Percentiles rank a stretch among this genome's conserved stretches.
These are phyloP conservation scores for Cyberlindnera nakhonratchasimensis DNA, from an alignment of 805 yeast genomes.

Conservation along the genomic window DNA sequence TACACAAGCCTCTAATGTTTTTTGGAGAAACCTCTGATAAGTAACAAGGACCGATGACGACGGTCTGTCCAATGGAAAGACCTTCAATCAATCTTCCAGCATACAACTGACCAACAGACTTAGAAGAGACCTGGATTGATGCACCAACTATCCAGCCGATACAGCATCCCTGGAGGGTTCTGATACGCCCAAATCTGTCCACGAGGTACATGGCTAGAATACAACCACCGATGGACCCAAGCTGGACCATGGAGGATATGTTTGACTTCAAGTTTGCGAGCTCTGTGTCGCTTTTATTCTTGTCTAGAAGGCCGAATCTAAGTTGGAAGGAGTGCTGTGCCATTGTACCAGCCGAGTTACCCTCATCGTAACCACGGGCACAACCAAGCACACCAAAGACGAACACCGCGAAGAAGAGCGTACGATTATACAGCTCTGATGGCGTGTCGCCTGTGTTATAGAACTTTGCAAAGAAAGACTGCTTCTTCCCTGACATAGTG, in stretches of 20 bases:
- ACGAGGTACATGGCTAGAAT: slow-evolving; percentile 44
- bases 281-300: slow-evolving; percentile 31
- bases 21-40: slow-evolving; percentile 52
- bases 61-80: slow-evolving; percentile 53
- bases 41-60: slow-evolving; percentile 53
- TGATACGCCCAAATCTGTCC: slow-evolving; percentile 50
- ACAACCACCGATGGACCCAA: slow-evolving; percentile 54
- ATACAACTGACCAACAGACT: slow-evolving; percentile 45
- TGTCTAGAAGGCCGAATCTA: slow-evolving; percentile 43
- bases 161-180: slow-evolving; percentile 43
- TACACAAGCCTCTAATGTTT: slow-evolving; percentile 48
- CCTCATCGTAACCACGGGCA: slow-evolving; percentile 59
- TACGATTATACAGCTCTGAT: slow-evolving; percentile 43
- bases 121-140: slow-evolving; percentile 46
- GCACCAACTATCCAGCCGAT: slow-evolving; percentile 43
- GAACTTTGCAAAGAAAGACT: slow-evolving; percentile 14
- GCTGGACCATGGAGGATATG: slow-evolving; percentile 56
- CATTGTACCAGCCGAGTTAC: slow-evolving; percentile 44
- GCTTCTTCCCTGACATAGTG: background rate
- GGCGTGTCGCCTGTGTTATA: slow-evolving; percentile 31
- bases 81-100: slow-evolving; percentile 57
- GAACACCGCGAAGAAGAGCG: slow-evolving; percentile 42
- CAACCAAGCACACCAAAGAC: slow-evolving; percentile 54
- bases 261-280: slow-evolving; percentile 49
- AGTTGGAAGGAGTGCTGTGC: slow-evolving; percentile 41